Evolutionary conservation across 2,329 filamentous ascomycete species (phyloP), one percentile per base, ranked within the genome.

Genomic region (Cyphellophora attinorum): DNA sequence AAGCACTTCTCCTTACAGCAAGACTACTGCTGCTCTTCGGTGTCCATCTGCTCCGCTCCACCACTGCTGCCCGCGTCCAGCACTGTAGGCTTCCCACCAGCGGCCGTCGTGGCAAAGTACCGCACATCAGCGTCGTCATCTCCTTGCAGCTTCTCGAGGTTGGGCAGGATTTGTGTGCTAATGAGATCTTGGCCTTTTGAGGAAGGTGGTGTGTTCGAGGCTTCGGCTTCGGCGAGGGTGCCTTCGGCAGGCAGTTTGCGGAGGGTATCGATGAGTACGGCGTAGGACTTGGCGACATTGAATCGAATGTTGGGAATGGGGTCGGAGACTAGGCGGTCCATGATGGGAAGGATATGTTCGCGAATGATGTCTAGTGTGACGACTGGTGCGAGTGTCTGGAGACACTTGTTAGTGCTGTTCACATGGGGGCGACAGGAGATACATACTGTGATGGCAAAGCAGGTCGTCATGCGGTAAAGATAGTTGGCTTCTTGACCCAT

Each of bases 401-500:
- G 25, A n/a, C n/a, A 13, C 13, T 46, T 43, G 47, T 63, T 51
- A 57, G 46, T 33, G 37, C 29, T 19, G 32, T 44, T 39, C 46
- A 38, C 27, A 17, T 17, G 31, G 5, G 17, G 29, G 25, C 5
- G 21, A 14, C 11, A 19, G 2, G 6, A 31, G 31, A 3, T 19
- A 74, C 84, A 70, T 73, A 98, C 91, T 51, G 86, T 89, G 48
- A 98, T 93, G 43, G 91, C 91, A 60, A 98, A 98, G 67, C 89
- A 96, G n/a, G 91, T 98, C 6, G 91, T 98, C 91, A 98, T 98
- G 58, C 91, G 77, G 73, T 98, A 98, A 34, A 98, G 80, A 60
- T 98, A 98, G 67, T 98, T 98, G 42, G 89, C 85, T 59, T 98
- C 91, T 56, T 85, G 84, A 40, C 91, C 91, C 91, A 98, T 96